Evolutionary conservation across 352 stramenopile genomes (phyloP), one percentile per base, ranked within the genome.

Genomic region (Stephanocyclus meneghinianus): DNA sequence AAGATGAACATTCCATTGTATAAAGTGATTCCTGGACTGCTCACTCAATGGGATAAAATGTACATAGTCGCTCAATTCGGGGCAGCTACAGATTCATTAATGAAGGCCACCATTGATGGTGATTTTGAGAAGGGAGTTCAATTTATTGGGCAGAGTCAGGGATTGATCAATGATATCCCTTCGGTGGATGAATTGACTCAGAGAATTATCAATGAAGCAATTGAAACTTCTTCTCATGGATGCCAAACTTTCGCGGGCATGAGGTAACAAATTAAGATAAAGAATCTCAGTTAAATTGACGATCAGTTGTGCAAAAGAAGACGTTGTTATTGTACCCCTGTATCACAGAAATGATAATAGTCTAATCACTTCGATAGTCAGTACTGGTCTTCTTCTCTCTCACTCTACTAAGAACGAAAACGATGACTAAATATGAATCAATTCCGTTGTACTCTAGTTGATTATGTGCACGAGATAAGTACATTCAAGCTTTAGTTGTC

Each of bases 21-120:
- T 75, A 93, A 93, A 72, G 74, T 94, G 18, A 62, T 91, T 21
- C 88, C 88, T 37, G 90, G 87, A 9, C 42, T 94, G 0, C 44
- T 92, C 2, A 87, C 80, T 18, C 84, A 92, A 70, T 93, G 48
- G 42, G 74, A 93, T n/a, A 86, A 94, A 79, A 91, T 94, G 80
- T 94, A 90, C 76, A 74, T 78, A 3, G 67, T 94, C 18, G 84
- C 86, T 44, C 88, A 92, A 73, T 93, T 94, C 81, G 90, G 90
- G n/a, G 88, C 90, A 15, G 90, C 90, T 2, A 94, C 90, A 2
- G 68, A 91, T 35, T 82, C 74, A 6, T 80, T 94, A n/a, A 77
- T 83, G 76, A 81, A 78, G 51, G 90, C 90, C 0, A 93, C 88
- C 2, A 83, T 93, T 18, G 74, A 92, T 73, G 90, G 90, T 16